Evolutionary conservation across 768 basidiomycete genomes (phyloP).

Genomic region (Serendipita vermifera): DNA sequence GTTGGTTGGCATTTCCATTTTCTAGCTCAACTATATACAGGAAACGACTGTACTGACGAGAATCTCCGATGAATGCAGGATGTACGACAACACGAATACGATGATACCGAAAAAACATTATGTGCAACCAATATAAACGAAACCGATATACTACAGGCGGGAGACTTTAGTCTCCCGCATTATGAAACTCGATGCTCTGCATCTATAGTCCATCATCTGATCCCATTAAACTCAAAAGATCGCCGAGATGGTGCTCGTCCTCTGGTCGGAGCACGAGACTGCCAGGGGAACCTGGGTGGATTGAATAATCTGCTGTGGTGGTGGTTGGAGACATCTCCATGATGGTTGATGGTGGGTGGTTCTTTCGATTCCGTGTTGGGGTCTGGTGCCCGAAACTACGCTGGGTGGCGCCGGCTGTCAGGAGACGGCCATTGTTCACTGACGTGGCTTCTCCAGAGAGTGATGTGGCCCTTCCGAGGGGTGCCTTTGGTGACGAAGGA

Average conservation of each 20-base stretch:
- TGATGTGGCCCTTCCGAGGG: not conserved
- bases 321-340: slow-evolving; percentile 8
- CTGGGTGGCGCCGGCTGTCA: no score
- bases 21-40: no score
- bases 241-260: slow-evolving; percentile 3
- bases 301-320: slow-evolving; percentile 5
- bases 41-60: no score
- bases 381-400: not conserved
- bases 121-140: not conserved
- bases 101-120: not conserved
- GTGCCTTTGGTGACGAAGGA: not conserved
- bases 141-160: slow-evolving; percentile 6
- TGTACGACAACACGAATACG: not conserved
- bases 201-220: not conserved
- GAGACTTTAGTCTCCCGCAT: not conserved
- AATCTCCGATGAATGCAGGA: not conserved
- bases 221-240: not conserved
- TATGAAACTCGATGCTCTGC: not conserved
- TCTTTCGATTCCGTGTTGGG: not conserved
- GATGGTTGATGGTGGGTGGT: not conserved
- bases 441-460: no score
- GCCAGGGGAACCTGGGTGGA: slow-evolving; percentile 1
- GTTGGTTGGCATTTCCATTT: not conserved
- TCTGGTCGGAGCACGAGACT: slow-evolving; percentile 3
- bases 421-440: not conserved